Base-by-base conservation (phyloP, 2,329 filamentous ascomycete genomes). In the Diplodia mutila region DNA sequence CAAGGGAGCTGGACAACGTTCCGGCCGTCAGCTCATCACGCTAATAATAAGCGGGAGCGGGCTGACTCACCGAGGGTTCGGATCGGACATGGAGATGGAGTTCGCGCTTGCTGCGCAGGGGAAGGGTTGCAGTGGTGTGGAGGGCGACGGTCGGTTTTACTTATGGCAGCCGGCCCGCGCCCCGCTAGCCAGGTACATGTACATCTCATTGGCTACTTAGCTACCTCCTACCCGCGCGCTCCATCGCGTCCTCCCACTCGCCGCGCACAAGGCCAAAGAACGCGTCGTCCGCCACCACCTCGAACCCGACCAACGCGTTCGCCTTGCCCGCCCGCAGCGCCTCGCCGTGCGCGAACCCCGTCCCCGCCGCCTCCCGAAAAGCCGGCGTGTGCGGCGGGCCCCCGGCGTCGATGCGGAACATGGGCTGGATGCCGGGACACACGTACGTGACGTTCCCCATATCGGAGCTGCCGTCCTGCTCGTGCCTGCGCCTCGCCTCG, bases 401-500 rank as follows among this genome's bases (percentile, higher is more conserved):
- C 18, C 2, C 39, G 1, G 71, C 70, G 42, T 52, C 65, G 55
- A 72, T 72, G 37, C 69, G 68, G 39, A 72, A 72, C 29, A 66
- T 61, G n/a, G 71, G 71, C 39, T 69, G 68, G 9, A 73, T 70
- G 16, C 59, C 67, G 3, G 71, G 69, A 39, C 70, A 71, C 39
- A 68, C 64, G 49, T 71, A 69, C 49, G 66, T 69, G 4, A 73
- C 66, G 25, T 72, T 72, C 18, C 71, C 71, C 48, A 71, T 70
- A 21, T 72, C 71, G 0, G 71, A 73, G 68, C 39, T 71, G 68
- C 51, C 63, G 16, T 66, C 55, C 52, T 66, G 63, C 63, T 55
- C 51, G 29, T 66, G 39, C 37, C 2, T 11, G 6, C 21, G 18
- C 23, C 16, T 6, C 16, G 63, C 63, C 63, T 66, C 63, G 4